These are phyloP conservation scores for Mesotaenium endlicherianum DNA, from an alignment of 139 green algal species.

Conservation along the genomic window DNA sequence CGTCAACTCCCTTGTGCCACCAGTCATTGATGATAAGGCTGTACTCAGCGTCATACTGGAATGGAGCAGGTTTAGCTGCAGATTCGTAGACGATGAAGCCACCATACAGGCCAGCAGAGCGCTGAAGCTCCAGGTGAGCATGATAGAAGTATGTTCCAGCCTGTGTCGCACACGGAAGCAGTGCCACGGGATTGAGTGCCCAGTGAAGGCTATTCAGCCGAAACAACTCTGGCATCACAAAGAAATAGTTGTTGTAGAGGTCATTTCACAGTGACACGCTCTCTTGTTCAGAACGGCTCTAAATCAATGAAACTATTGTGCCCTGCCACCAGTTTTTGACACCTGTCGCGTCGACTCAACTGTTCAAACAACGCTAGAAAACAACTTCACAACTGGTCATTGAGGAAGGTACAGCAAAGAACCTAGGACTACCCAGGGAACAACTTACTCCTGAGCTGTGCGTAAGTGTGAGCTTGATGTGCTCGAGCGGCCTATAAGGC, in stretches of 20 bases:
- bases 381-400: too few relatives aligned
- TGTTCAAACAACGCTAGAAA: too few relatives aligned
- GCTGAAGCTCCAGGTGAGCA: not conserved
- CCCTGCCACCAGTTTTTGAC: too few relatives aligned
- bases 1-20: not conserved
- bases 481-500: not conserved
- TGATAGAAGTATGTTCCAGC: not conserved
- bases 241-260: not conserved
- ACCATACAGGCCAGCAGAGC: not conserved
- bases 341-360: too few relatives aligned
- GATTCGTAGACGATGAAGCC: not conserved
- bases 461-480: not conserved
- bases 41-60: not conserved
- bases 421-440: not conserved
- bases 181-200: too few relatives aligned
- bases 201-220: too few relatives aligned
- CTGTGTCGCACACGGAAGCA: not conserved
- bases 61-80: not conserved
- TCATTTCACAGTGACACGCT: not conserved
- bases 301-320: too few relatives aligned
- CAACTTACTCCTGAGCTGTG: not conserved
- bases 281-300: not conserved
- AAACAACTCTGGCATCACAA: too few relatives aligned
- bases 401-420: too few relatives aligned
- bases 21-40: not conserved